These are phyloP conservation scores for Aspergillus sp. DNA, from an alignment of 2,329 filamentous ascomycete genomes.

Conservation along the genomic window DNA sequence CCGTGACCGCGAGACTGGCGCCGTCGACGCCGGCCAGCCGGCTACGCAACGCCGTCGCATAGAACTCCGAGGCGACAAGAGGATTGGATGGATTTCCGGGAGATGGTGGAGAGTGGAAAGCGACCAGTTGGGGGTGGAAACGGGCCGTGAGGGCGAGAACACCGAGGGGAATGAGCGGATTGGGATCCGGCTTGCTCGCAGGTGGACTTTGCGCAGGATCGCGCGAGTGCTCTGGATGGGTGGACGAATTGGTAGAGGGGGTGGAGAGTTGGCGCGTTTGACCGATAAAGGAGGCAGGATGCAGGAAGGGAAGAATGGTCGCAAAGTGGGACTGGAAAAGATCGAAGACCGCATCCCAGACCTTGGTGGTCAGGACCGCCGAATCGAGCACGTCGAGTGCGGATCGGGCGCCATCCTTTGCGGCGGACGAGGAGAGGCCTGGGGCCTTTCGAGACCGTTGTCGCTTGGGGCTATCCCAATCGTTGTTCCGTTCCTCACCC, in stretches of 20 bases:
- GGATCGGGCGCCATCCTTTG: slow-evolving; percentile 36
- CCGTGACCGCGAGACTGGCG: slow-evolving; percentile 43
- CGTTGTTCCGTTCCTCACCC: slow-evolving; percentile 43
- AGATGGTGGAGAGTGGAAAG: slow-evolving; percentile 51
- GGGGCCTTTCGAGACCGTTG: slow-evolving; percentile 42
- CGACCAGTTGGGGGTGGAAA: slow-evolving; percentile 54
- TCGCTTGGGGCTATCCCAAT: slow-evolving; percentile 47
- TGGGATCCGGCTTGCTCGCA: slow-evolving; percentile 39
- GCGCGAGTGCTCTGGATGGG: slow-evolving; percentile 18
- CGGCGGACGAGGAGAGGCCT: slow-evolving; percentile 29
- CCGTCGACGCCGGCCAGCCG: slow-evolving; percentile 49
- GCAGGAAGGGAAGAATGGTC: slow-evolving; percentile 59
- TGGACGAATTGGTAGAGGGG: slow-evolving; percentile 20
- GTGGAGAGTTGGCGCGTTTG: slow-evolving; percentile 47
- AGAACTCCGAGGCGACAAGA: slow-evolving; percentile 55
- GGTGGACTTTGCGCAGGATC: slow-evolving; percentile 33
- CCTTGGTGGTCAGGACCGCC: slow-evolving; percentile 52
- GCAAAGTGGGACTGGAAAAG: slow-evolving; percentile 62
- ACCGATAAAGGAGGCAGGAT: slow-evolving; percentile 56
- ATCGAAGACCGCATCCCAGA: slow-evolving; percentile 61
- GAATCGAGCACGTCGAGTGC: slow-evolving; percentile 52
- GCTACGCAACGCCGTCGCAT: slow-evolving; percentile 55
- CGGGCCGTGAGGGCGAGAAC: slow-evolving; percentile 59
- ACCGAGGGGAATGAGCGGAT: slow-evolving; percentile 54
- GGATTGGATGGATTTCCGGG: slow-evolving; percentile 50